phyloP scores from a whole-genome alignment of 352 stramenopile genomes.

The Phytophthora sp. region DNA sequence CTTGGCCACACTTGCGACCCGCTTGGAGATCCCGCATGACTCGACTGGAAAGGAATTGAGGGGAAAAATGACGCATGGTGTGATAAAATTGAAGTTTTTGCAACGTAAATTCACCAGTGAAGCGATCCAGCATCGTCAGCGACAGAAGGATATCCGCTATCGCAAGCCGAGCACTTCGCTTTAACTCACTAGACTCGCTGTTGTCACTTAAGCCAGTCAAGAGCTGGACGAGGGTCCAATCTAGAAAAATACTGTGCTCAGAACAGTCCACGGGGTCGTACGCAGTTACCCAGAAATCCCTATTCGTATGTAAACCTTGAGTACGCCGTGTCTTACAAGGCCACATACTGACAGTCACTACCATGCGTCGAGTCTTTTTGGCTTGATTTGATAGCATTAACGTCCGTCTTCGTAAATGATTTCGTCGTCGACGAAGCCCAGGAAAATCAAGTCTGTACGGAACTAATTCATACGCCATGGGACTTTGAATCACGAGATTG shows the following conservation, averaged over 20 bases:
- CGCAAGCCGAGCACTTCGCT: slow-evolving; percentile 16
- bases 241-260: slow-evolving; percentile 66
- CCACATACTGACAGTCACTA: slow-evolving; percentile 59
- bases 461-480: slow-evolving; percentile 34
- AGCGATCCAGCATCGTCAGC: slow-evolving; percentile 71
- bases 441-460: slow-evolving; percentile 51
- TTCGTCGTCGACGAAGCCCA: slow-evolving; percentile 46
- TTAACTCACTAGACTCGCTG: slow-evolving; percentile 20
- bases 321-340: slow-evolving; percentile 5
- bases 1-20: slow-evolving; percentile 68
- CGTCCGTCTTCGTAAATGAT: slow-evolving; percentile 46
- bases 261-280: slow-evolving; percentile 52
- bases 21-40: slow-evolving; percentile 65
- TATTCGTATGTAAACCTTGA: not conserved
- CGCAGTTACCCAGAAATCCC: slow-evolving; percentile 55
- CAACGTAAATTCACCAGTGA: slow-evolving; percentile 73
- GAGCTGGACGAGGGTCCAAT: slow-evolving; percentile 72
- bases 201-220: slow-evolving; percentile 36
- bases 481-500: slow-evolving; percentile 50
- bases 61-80: slow-evolving; percentile 52
- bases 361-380: slow-evolving; percentile 36
- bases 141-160: slow-evolving; percentile 61
- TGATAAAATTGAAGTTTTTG: slow-evolving; percentile 76
- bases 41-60: slow-evolving; percentile 59
- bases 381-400: slow-evolving; percentile 39